Percentiles rank a stretch among this genome's conserved stretches.
These are phyloP conservation scores for Eucalyptus coolabah DNA, from an alignment of 345 rosid species.

Conservation along the genomic window DNA sequence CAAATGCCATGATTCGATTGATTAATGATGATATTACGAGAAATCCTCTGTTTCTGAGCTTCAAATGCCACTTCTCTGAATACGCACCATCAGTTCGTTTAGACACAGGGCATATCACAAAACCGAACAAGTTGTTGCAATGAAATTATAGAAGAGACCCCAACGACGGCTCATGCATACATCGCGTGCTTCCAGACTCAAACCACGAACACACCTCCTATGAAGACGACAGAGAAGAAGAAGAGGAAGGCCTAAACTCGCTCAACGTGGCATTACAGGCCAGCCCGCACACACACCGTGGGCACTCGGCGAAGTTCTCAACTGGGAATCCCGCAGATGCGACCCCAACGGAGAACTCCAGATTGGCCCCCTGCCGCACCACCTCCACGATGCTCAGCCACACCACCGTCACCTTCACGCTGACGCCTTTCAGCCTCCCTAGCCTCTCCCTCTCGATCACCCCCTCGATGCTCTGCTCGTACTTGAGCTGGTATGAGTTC, in stretches of 20 bases:
- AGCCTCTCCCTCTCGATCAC: constrained; percentile 26
- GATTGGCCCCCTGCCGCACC: constrained; percentile 17
- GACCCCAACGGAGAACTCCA: constrained; percentile 59
- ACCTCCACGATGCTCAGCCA: constrained; percentile 53
- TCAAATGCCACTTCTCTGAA: background rate
- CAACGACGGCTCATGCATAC: background rate
- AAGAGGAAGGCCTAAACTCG: background rate
- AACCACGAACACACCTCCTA: background rate
- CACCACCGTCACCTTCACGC: constrained; percentile 37
- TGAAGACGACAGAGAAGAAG: background rate
- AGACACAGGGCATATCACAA: background rate
- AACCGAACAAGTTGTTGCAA: background rate
- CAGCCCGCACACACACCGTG: constrained; percentile 39
- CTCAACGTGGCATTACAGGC: constrained; percentile 5
- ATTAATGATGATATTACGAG: background rate
- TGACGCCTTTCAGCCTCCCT: constrained; percentile 28
- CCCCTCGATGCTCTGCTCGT: constrained; percentile 39
- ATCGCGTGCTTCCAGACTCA: background rate
- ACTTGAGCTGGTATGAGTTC: constrained; percentile 33
- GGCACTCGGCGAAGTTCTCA: constrained; percentile 25
- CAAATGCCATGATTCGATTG: background rate
- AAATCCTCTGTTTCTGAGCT: background rate
- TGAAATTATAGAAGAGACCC: background rate
- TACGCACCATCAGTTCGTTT: background rate
- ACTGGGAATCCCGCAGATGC: constrained; percentile 38